Evolutionary conservation across 169 alveolate species (phyloP).

Genomic region (Perkinsus chesapeaki): DNA sequence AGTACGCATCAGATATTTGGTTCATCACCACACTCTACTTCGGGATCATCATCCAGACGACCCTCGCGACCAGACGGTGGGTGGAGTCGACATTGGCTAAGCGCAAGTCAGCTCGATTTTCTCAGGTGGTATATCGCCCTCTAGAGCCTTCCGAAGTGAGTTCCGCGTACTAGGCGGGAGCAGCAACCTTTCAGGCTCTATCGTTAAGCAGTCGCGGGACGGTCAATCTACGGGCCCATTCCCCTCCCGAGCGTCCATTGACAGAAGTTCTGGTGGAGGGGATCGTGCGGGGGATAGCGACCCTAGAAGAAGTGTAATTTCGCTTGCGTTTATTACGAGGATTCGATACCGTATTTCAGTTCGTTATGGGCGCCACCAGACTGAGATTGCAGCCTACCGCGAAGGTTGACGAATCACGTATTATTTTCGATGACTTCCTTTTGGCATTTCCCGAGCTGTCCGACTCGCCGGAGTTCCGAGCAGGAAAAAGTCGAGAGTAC

Average conservation of each 20-base stretch:
- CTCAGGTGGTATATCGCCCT: not conserved
- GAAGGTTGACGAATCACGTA: not conserved
- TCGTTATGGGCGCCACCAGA: not conserved
- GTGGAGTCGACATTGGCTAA: not conserved
- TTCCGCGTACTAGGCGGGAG: too few relatives aligned
- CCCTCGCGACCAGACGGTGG: not conserved
- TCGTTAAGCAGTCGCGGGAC: not conserved
- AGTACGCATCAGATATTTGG: not conserved
- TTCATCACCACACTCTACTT: not conserved
- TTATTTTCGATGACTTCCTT: not conserved
- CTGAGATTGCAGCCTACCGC: not conserved
- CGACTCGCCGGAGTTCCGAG: not conserved
- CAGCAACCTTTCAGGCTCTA: not conserved
- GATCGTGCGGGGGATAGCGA: too few relatives aligned
- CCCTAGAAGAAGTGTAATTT: too few relatives aligned
- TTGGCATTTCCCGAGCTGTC: not conserved
- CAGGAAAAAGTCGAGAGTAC: not conserved
- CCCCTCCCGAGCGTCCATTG: not conserved
- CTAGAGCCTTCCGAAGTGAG: not conserved
- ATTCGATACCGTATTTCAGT: not conserved
- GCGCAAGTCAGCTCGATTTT: not conserved
- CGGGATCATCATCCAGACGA: not conserved
- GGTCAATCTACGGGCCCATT: not conserved
- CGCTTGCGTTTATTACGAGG: not conserved
- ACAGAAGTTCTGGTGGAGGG: too few relatives aligned